Evolutionary conservation across 768 basidiomycete genomes (phyloP).

Genomic region (Suillus variegatus): DNA sequence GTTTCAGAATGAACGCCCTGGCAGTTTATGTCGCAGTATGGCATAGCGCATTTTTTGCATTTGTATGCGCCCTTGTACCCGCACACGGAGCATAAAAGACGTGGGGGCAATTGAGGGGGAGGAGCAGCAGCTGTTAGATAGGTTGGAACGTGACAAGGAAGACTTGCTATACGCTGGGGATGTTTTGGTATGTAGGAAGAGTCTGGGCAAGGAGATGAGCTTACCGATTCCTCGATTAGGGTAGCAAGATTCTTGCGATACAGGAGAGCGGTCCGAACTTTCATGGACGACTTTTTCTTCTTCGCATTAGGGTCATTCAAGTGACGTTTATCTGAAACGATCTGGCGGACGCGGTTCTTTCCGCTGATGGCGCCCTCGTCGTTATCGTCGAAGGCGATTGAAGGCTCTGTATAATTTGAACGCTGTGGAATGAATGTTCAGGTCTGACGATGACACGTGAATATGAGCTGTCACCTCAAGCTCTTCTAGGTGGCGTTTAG

Average conservation of each 20-base stretch:
- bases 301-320: constrained; percentile 34
- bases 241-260: constrained; percentile 79
- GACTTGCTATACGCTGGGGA: constrained; percentile 55
- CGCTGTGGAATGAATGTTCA: constrained; percentile 44
- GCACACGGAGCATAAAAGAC: constrained; percentile 81
- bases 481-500: constrained; percentile 77
- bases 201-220: constrained; percentile 27
- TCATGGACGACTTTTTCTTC: constrained; percentile 83
- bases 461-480: constrained; percentile 58
- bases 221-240: constrained; percentile 78
- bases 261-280: constrained; percentile 74
- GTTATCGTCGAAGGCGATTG: constrained; percentile 46
- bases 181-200: not conserved
- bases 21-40: constrained; percentile 76
- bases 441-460: not conserved
- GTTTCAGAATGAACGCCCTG: constrained; percentile 76
- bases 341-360: constrained; percentile 33
- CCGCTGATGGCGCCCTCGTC: constrained; percentile 47
- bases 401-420: constrained; percentile 74
- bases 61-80: constrained; percentile 83
- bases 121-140: constrained; percentile 73
- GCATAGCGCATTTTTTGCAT: constrained; percentile 75
- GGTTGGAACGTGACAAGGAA: constrained; percentile 55
- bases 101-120: constrained; percentile 61
- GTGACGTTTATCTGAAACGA: constrained; percentile 12